A percentile compares a stretch with the other conserved stretches of the same genome.
Conservation (phyloP, 257 asterid species). For the Solanum tarijense region DNA sequence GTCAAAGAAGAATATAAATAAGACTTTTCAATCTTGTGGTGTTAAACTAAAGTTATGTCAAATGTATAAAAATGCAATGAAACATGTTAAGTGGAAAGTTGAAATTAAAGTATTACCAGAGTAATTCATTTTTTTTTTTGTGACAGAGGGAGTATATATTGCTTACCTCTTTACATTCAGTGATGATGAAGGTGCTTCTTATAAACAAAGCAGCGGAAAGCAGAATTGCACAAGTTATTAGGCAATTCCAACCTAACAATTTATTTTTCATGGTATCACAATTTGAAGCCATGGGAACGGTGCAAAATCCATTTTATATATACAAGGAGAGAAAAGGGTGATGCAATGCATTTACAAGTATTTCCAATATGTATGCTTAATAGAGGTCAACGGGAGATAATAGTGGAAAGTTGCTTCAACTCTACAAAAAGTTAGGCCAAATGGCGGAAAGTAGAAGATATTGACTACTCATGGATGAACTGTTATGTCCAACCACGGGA, state of each 20-base stretch:
- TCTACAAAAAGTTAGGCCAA: not conserved
- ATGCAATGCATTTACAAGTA: not conserved
- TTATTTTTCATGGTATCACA: slow-evolving; percentile 25
- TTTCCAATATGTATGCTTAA: not conserved
- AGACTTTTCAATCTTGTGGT: not conserved
- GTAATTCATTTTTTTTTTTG: not conserved
- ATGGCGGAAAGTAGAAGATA: not conserved
- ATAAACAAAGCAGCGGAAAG: slow-evolving; percentile 37
- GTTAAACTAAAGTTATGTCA: not conserved
- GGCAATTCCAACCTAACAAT: slow-evolving; percentile 22
- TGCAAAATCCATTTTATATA: not conserved
- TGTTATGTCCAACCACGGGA: not conserved
- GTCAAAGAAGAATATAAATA: not conserved
- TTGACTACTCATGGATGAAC: not conserved
- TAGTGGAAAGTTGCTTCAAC: not conserved
- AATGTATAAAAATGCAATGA: too few relatives aligned
- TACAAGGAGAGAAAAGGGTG: not conserved
- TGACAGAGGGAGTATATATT: not conserved
- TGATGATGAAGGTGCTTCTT: slow-evolving; percentile 22
- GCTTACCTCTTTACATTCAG: slow-evolving; percentile 56
- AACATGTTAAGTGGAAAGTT: not conserved
- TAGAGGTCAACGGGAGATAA: not conserved
- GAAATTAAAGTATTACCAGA: too few relatives aligned
- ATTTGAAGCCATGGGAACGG: not conserved
- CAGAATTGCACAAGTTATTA: slow-evolving; percentile 26